A percentile compares a stretch with the other conserved stretches of the same genome.
Conservation (phyloP, 208 protist genomes). For the Wallacemonas sp. region DNA sequence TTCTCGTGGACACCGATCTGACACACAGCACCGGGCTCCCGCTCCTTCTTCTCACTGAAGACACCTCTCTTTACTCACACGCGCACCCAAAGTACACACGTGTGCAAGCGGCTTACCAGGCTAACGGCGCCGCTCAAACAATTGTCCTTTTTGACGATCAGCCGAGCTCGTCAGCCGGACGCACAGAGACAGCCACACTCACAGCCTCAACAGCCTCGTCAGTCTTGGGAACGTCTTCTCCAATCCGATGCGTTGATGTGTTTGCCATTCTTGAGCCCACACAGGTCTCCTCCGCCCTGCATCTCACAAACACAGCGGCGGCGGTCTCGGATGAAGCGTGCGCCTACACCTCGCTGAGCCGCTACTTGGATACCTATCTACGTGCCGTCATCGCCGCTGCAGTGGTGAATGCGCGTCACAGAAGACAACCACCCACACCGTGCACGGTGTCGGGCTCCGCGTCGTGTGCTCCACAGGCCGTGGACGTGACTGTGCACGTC, state of each 20-base stretch:
- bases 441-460: background rate
- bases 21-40: background rate
- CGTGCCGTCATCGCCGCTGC: background rate
- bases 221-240: too few relatives aligned
- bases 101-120: background rate
- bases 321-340: background rate
- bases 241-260: conserved; percentile 15
- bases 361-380: conserved; percentile 2
- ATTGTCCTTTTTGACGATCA: conserved; percentile 1
- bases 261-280: background rate
- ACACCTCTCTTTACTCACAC: background rate
- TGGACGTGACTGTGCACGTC: conserved; percentile 3
- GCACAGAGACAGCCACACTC: too few relatives aligned
- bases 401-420: background rate
- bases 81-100: conserved; percentile 1
- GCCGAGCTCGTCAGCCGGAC: too few relatives aligned
- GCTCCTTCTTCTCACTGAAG: background rate
- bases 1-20: background rate
- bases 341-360: conserved; percentile 3
- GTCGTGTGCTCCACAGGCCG: background rate
- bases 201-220: too few relatives aligned
- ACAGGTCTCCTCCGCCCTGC: conserved; percentile 1
- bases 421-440: too few relatives aligned
- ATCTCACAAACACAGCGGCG: background rate
- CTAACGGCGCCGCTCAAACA: conserved; percentile 6